phyloP scores from a whole-genome alignment of 1,284 basidiomycete species.

The Veloboletus limbatus region DNA sequence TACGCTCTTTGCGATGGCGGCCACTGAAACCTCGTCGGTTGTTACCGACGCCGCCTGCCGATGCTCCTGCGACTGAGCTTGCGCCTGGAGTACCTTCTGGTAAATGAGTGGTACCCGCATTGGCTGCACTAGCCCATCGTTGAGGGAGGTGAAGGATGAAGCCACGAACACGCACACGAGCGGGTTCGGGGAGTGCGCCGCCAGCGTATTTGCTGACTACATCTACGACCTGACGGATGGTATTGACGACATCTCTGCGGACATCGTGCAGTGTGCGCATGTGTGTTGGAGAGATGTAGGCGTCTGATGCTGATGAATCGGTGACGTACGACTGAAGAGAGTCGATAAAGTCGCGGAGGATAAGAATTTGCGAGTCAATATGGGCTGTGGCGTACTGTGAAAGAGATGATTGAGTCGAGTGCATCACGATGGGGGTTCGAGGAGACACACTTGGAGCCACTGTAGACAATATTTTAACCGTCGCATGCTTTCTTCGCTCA shows the following conservation, averaged over 20 bases:
- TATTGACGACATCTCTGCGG: slow-evolving; percentile 80
- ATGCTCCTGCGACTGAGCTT: slow-evolving; percentile 37
- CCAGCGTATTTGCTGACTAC: slow-evolving; percentile 88
- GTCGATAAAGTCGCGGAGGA: slow-evolving; percentile 79
- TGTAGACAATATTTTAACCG: slow-evolving; percentile 83
- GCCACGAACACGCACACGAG: slow-evolving; percentile 70
- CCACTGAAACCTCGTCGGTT: slow-evolving; percentile 17
- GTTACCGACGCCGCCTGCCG: slow-evolving; percentile 33
- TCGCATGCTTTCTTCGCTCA: slow-evolving; percentile 89
- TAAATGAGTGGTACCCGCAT: slow-evolving; percentile 15
- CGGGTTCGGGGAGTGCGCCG: slow-evolving; percentile 80
- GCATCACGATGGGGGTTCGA: slow-evolving; percentile 39
- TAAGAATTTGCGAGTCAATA: slow-evolving; percentile 83
- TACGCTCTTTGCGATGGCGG: slow-evolving; percentile 30
- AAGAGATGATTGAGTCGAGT: slow-evolving; percentile 35
- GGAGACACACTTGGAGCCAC: slow-evolving; percentile 73
- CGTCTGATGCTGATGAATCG: slow-evolving; percentile 25
- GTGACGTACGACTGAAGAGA: slow-evolving; percentile 52
- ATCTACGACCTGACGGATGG: slow-evolving; percentile 85
- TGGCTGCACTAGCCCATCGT: slow-evolving; percentile 60
- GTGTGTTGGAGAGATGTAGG: slow-evolving; percentile 49
- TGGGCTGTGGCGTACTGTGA: slow-evolving; percentile 82
- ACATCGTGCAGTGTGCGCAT: slow-evolving; percentile 70
- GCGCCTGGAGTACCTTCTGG: slow-evolving; percentile 30
- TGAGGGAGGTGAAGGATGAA: slow-evolving; percentile 83